Conservation (phyloP, 179 eudicot genomes). For the Actinidia chinensis region DNA sequence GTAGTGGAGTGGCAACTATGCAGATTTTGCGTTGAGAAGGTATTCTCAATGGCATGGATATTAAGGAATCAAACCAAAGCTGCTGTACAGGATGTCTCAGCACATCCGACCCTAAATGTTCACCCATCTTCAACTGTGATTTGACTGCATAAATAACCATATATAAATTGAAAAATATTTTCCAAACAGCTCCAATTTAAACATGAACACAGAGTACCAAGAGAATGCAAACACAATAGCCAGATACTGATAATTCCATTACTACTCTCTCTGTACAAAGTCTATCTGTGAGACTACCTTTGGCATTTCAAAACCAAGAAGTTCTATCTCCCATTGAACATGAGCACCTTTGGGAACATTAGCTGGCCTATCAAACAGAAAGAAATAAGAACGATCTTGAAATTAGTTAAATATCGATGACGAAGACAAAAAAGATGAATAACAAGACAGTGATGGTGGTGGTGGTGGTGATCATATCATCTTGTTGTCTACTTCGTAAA, state of each 20-base stretch:
- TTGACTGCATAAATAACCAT: neutral
- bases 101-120: neutral
- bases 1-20: no score
- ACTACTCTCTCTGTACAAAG: neutral
- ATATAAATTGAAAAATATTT: neutral
- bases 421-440: neutral
- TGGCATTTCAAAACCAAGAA: constrained; percentile 83
- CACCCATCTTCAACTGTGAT: neutral
- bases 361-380: constrained; percentile 59
- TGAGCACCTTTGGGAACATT: constrained; percentile 84
- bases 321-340: constrained; percentile 97
- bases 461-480: constrained; percentile 6
- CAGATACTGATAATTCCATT: neutral
- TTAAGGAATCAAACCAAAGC: neutral
- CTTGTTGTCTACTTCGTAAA: constrained; percentile 13
- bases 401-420: neutral
- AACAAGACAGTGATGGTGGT: neutral
- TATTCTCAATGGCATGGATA: no score
- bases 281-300: constrained; percentile 49
- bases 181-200: neutral
- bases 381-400: constrained; percentile 11
- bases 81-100: neutral
- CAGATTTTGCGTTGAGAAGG: no score
- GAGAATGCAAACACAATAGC: neutral
- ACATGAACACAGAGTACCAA: neutral